Conservation (phyloP, 1,284 basidiomycete genomes). For the Puccinia triticina region DNA sequence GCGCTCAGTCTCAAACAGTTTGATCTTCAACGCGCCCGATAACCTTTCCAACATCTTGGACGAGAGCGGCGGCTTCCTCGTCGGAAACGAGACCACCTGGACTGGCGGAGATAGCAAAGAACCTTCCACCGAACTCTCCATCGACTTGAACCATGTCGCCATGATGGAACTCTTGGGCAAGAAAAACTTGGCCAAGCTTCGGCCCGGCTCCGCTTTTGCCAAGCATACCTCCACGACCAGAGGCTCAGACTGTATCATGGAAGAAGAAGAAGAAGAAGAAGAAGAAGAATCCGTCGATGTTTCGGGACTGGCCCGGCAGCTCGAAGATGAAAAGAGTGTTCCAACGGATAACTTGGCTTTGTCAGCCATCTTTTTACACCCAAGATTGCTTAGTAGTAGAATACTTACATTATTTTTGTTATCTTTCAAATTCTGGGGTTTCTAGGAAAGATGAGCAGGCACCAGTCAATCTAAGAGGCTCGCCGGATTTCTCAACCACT, state of each 20-base stretch:
- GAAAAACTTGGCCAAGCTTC: neutral
- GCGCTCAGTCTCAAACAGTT: neutral
- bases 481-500: conserved; percentile 34
- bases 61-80: conserved; percentile 28
- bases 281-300: conserved; percentile 32
- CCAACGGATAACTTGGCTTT: conserved; percentile 18
- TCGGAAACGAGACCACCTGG: conserved; percentile 34
- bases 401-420: neutral
- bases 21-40: conserved; percentile 17
- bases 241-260: neutral
- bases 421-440: neutral
- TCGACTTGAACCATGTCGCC: conserved; percentile 35
- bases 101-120: neutral
- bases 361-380: neutral
- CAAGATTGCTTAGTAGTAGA: neutral
- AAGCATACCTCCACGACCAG: neutral
- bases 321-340: neutral
- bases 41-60: conserved; percentile 46
- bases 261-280: neutral
- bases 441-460: conserved; percentile 40
- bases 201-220: neutral
- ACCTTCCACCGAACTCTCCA: conserved; percentile 38
- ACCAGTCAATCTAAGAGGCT: conserved; percentile 14
- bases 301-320: conserved; percentile 6
- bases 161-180: conserved; percentile 42